Percentiles rank a stretch among this genome's conserved stretches.
phyloP scores from a whole-genome alignment of 495 filamentous ascomycete genomes.

The Aspergillus homomorphus region DNA sequence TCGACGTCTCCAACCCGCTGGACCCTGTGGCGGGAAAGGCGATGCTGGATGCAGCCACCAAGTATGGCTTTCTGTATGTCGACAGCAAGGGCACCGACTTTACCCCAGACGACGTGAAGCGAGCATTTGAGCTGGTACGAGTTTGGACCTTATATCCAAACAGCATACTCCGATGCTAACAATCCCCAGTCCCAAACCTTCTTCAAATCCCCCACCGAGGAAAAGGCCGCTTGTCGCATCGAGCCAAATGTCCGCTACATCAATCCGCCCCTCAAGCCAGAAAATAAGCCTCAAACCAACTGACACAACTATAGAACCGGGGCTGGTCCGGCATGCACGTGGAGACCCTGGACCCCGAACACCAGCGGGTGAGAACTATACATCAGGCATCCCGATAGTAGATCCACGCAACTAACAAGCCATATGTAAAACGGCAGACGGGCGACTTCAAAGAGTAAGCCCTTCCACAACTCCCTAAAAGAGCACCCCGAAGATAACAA shows the following conservation, averaged over 20 bases:
- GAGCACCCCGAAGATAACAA: slow-evolving; percentile 7
- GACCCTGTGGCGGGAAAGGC: slow-evolving; percentile 59
- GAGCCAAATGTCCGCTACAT: slow-evolving; percentile 53
- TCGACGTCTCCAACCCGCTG: slow-evolving; percentile 64
- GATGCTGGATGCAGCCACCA: slow-evolving; percentile 74
- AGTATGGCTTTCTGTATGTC: slow-evolving; percentile 88
- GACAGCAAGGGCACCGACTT: slow-evolving; percentile 67
- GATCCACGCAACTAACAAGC: not conserved
- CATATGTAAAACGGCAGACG: slow-evolving; percentile 47
- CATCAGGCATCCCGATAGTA: not conserved
- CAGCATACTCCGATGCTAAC: not conserved
- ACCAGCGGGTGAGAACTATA: slow-evolving; percentile 61
- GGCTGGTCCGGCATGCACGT: slow-evolving; percentile 89
- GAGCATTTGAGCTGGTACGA: slow-evolving; percentile 68
- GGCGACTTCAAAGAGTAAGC: slow-evolving; percentile 90
- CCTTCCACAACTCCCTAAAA: slow-evolving; percentile 2
- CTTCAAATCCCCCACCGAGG: slow-evolving; percentile 65
- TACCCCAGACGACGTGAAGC: slow-evolving; percentile 60
- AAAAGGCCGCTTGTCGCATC: slow-evolving; percentile 74
- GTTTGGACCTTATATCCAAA: slow-evolving; percentile 1
- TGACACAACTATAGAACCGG: slow-evolving; percentile 54
- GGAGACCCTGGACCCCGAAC: slow-evolving; percentile 81
- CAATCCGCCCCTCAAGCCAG: not conserved
- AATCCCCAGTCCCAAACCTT: slow-evolving; percentile 61
- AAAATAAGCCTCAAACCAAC: not conserved